These are phyloP conservation scores for Hygrophila difformis DNA, from an alignment of 257 asterid genomes.

Conservation along the genomic window DNA sequence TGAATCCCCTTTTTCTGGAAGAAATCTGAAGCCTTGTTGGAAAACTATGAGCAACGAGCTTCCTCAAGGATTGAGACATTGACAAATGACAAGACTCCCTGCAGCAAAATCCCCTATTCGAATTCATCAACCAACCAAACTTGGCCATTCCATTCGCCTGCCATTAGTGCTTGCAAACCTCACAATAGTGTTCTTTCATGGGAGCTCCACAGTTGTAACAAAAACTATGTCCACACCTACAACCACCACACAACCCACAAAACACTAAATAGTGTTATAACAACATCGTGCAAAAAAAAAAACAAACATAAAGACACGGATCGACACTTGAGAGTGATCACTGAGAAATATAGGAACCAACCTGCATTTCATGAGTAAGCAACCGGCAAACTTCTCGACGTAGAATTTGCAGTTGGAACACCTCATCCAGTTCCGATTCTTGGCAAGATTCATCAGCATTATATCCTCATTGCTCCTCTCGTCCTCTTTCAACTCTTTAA, in stretches of 20 bases:
- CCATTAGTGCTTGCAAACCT: conserved; percentile 30
- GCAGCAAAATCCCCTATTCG: too few relatives aligned
- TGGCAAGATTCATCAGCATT: conserved; percentile 37
- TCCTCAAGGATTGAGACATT: too few relatives aligned
- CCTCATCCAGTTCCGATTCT: conserved; percentile 33
- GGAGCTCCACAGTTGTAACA: conserved; percentile 66
- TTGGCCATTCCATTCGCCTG: too few relatives aligned
- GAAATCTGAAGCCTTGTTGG: too few relatives aligned
- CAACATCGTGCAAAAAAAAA: neutral
- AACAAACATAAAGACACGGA: neutral
- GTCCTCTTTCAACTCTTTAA: conserved; percentile 27
- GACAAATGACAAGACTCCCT: too few relatives aligned
- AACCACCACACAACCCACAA: conserved; percentile 11
- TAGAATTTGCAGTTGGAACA: conserved; percentile 50
- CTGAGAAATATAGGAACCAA: too few relatives aligned
- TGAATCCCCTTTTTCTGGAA: too few relatives aligned
- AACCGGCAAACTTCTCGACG: conserved; percentile 51
- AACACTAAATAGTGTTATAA: neutral
- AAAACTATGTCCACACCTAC: conserved; percentile 53
- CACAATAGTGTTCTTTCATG: conserved; percentile 17
- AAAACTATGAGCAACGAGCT: too few relatives aligned
- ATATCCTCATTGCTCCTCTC: conserved; percentile 43
- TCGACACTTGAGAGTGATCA: neutral
- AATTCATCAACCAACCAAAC: too few relatives aligned
- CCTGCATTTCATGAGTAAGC: conserved; percentile 71